Percentiles rank a stretch among this genome's conserved stretches.
Evolutionary conservation across 2,329 filamentous ascomycete species (phyloP).

Genomic region (Colletotrichum euphorbiae): DNA sequence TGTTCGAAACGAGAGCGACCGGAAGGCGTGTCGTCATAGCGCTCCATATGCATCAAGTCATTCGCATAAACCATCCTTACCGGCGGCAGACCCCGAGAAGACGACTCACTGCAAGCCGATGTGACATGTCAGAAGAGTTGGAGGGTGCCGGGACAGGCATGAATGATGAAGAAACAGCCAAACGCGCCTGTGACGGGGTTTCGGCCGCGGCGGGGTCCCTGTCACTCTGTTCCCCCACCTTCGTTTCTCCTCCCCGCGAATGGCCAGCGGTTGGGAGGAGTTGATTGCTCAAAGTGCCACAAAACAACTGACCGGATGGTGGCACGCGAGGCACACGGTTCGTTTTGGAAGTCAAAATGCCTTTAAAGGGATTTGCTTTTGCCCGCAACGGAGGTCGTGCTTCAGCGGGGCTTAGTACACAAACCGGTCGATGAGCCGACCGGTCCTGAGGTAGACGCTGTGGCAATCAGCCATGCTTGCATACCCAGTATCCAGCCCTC

Average conservation of each 20-base stretch:
- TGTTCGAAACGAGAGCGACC: not conserved
- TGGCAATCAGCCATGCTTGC: conserved; percentile 32
- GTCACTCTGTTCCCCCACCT: not conserved
- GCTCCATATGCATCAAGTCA: not conserved
- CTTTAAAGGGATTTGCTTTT: conserved; percentile 19
- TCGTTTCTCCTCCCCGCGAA: conserved; percentile 15
- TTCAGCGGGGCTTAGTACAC: conserved; percentile 14
- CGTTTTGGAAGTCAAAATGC: conserved; percentile 31
- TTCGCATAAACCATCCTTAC: conserved; percentile 30
- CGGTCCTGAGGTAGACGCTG: not conserved
- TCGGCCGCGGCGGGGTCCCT: conserved; percentile 4
- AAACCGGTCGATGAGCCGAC: conserved; percentile 14
- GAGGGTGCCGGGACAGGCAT: not conserved
- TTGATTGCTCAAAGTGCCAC: conserved; percentile 12
- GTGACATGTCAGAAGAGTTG: not conserved
- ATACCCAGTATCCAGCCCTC: conserved; percentile 39
- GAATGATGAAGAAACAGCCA: not conserved
- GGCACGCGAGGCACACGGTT: conserved; percentile 1
- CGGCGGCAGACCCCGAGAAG: not conserved
- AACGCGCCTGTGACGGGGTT: conserved; percentile 7
- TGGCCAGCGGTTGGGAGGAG: conserved; percentile 19
- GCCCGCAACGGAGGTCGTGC: not conserved
- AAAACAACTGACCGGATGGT: not conserved
- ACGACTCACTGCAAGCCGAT: not conserved
- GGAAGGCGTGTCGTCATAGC: conserved; percentile 22